A percentile compares a stretch with the other conserved stretches of the same genome.
These are phyloP conservation scores for Geotrichum restrictum DNA, from an alignment of 1,139 yeast species.

Conservation along the genomic window DNA sequence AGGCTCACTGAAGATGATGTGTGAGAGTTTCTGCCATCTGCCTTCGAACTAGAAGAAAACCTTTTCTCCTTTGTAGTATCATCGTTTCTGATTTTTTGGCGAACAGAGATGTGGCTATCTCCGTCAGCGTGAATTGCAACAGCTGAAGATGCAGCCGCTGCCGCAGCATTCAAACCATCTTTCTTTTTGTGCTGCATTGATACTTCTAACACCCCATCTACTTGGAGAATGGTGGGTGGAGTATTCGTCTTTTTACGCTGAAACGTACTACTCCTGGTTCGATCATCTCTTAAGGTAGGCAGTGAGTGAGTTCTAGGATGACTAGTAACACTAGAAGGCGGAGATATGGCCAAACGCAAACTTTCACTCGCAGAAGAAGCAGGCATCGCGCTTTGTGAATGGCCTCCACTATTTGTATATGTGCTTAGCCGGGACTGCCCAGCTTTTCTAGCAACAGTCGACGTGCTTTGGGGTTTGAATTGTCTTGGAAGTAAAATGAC, in stretches of 20 bases:
- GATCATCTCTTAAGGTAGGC: background rate
- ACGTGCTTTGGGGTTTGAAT: conserved; percentile 4
- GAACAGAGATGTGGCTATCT: background rate
- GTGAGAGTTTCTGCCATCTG: background rate
- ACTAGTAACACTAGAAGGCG: too few species aligned
- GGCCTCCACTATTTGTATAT: background rate
- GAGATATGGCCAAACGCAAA: too few species aligned
- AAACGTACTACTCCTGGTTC: background rate
- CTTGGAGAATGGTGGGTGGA: too few species aligned
- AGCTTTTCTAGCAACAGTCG: background rate
- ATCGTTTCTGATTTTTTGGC: background rate
- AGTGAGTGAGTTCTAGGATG: too few species aligned
- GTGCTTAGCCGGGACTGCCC: background rate
- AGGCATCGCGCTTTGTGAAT: background rate
- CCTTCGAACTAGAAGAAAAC: background rate
- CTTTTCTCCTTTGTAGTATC: background rate
- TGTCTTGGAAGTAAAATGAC: conserved; percentile 16
- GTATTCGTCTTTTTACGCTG: background rate
- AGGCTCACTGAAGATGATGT: background rate
- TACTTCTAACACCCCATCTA: background rate
- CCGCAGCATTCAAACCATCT: background rate
- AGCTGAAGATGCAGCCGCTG: background rate
- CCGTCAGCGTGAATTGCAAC: background rate
- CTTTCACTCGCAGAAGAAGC: too few species aligned
- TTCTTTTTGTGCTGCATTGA: background rate